These are phyloP conservation scores for Mortierella alpina DNA, from an alignment of 192 early-diverging fungal genomes.

Conservation along the genomic window DNA sequence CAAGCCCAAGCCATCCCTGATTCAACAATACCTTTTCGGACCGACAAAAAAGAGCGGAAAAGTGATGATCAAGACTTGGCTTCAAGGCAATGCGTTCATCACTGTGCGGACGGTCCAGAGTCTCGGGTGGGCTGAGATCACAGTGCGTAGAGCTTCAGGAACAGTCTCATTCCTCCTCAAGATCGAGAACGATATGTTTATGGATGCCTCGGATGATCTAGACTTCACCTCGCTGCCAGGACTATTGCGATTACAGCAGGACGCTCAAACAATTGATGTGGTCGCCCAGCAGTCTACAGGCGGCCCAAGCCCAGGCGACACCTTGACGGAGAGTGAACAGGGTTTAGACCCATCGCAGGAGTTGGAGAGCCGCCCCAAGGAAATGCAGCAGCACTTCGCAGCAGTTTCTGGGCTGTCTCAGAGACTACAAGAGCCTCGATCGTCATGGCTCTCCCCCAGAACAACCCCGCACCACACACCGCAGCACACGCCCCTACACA, in stretches of 20 bases:
- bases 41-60: constrained; percentile 56
- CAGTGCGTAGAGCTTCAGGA: constrained; percentile 84
- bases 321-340: constrained; percentile 13
- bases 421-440: constrained; percentile 21
- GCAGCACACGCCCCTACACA: constrained; percentile 38
- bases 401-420: constrained; percentile 31
- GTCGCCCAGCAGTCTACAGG: constrained; percentile 8
- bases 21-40: constrained; percentile 65
- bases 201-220: constrained; percentile 57
- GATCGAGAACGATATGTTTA: constrained; percentile 73
- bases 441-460: constrained; percentile 41
- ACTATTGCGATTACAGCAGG: constrained; percentile 58
- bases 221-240: constrained; percentile 62
- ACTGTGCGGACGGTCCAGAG: constrained; percentile 76
- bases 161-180: constrained; percentile 75
- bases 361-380: constrained; percentile 2
- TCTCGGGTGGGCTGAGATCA: constrained; percentile 83
- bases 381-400: constrained; percentile 16
- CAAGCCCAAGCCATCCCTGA: constrained; percentile 66
- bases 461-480: constrained; percentile 36
- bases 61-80: constrained; percentile 75
- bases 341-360: constrained; percentile 1
- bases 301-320: neutral
- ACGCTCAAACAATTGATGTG: constrained; percentile 14
- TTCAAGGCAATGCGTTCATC: constrained; percentile 88